Evolutionary conservation across 306 rosid species (phyloP).

Genomic region (Glycyrrhiza uralensis): DNA sequence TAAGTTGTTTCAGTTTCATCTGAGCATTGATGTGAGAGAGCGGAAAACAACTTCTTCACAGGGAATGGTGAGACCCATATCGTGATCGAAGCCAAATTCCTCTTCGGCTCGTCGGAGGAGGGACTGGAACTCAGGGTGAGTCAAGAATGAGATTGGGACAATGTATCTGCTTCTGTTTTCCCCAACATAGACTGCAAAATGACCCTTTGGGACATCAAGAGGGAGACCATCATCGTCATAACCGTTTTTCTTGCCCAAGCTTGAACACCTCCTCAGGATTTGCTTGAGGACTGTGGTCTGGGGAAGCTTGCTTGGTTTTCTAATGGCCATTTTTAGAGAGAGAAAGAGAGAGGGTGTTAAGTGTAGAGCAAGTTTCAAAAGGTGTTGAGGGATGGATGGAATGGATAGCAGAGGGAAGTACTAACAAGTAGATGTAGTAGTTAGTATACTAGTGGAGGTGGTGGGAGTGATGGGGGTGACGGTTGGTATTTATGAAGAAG

Average conservation of each 20-base stretch:
- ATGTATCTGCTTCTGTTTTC: conserved; percentile 78
- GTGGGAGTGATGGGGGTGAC: background rate
- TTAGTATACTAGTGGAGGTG: conserved; percentile 4
- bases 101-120: conserved; percentile 91
- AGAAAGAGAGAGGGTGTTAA: background rate
- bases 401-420: background rate
- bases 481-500: conserved; percentile 53
- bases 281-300: conserved; percentile 69
- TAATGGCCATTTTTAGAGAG: conserved; percentile 55
- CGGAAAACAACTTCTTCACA: conserved; percentile 85
- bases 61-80: conserved; percentile 92
- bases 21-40: conserved; percentile 71
- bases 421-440: background rate
- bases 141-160: conserved; percentile 76
- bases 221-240: conserved; percentile 63
- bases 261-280: conserved; percentile 75
- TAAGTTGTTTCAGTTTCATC: conserved; percentile 41
- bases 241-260: conserved; percentile 53
- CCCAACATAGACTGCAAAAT: conserved; percentile 87
- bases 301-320: conserved; percentile 59
- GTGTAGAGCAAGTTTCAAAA: background rate
- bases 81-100: conserved; percentile 90
- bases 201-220: conserved; percentile 85
- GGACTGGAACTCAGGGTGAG: conserved; percentile 73
- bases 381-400: background rate